A percentile compares a stretch with the other conserved stretches of the same genome.
phyloP scores from a whole-genome alignment of 495 filamentous ascomycete species.

The Neurospora sublineolata region DNA sequence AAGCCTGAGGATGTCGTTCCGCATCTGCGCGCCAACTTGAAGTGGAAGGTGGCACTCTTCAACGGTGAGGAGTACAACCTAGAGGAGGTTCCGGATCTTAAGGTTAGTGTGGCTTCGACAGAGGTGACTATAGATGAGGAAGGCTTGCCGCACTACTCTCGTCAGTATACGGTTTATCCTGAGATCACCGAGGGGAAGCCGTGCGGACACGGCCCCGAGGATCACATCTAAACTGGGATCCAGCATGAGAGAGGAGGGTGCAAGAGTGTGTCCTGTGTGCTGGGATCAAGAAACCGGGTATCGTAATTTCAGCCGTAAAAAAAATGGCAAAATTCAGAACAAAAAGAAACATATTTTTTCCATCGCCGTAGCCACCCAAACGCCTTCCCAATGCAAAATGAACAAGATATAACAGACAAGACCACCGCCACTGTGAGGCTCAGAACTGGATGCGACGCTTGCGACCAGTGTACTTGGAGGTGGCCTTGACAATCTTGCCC shows the following conservation, averaged over 20 bases:
- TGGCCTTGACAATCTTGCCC: constrained; percentile 84
- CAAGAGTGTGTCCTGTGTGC: not conserved
- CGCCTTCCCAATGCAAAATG: constrained; percentile 6
- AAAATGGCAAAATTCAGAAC: not conserved
- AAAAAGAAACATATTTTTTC: constrained; percentile 1
- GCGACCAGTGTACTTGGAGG: constrained; percentile 84
- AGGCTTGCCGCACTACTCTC: constrained; percentile 22
- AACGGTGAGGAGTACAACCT: constrained; percentile 21
- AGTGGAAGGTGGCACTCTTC: constrained; percentile 26
- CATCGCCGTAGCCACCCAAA: constrained; percentile 7
- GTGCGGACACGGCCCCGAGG: constrained; percentile 61
- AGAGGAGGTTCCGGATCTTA: constrained; percentile 21
- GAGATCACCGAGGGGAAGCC: constrained; percentile 28
- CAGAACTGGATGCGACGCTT: constrained; percentile 55
- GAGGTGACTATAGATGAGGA: constrained; percentile 22
- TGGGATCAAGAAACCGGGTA: constrained; percentile 11
- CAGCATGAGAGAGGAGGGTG: not conserved
- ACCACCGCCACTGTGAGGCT: not conserved
- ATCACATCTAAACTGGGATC: constrained; percentile 54
- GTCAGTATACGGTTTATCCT: constrained; percentile 20
- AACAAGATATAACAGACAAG: not conserved
- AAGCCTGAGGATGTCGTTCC: constrained; percentile 25
- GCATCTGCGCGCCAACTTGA: constrained; percentile 21
- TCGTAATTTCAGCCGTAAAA: constrained; percentile 4
- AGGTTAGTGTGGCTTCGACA: constrained; percentile 26